phyloP scores from a whole-genome alignment of 148 eudicot species.

The Cornus kousa region DNA sequence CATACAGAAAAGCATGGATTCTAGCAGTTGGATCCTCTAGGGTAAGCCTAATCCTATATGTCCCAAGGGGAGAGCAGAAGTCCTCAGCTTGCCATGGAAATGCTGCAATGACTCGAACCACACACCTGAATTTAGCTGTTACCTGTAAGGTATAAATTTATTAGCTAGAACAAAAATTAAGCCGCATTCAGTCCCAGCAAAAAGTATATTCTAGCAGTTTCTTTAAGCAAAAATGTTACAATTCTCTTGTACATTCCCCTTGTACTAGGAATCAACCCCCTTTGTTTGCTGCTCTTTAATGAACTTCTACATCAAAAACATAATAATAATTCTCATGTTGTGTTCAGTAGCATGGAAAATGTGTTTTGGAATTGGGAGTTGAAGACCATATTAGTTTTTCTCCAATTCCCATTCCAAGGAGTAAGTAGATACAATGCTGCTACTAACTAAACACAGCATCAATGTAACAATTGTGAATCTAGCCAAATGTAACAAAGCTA shows the following conservation, averaged over 20 bases:
- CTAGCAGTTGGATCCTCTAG: conserved; percentile 92
- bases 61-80: conserved; percentile 53
- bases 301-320: too few species aligned
- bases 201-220: background rate
- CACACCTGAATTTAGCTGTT: conserved; percentile 71
- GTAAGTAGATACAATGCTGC: too few species aligned
- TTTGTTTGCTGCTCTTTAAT: background rate
- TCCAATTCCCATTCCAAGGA: too few species aligned
- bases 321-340: too few species aligned
- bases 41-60: conserved; percentile 62
- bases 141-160: conserved; percentile 34
- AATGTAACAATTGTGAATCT: too few species aligned
- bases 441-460: too few species aligned
- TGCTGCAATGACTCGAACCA: conserved; percentile 67
- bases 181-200: conserved; percentile 3
- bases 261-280: too few species aligned
- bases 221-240: background rate
- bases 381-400: too few species aligned
- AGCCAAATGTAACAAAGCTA: too few species aligned
- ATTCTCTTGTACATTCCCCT: background rate
- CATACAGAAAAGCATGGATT: conserved; percentile 72
- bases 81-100: conserved; percentile 64
- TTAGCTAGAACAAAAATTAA: conserved; percentile 9
- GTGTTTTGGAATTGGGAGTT: too few species aligned
- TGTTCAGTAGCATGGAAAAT: too few species aligned